Percentiles rank a stretch among this genome's conserved stretches.
Conservation (phyloP, 805 yeast species). For the Scheffersomyces stipitis region DNA sequence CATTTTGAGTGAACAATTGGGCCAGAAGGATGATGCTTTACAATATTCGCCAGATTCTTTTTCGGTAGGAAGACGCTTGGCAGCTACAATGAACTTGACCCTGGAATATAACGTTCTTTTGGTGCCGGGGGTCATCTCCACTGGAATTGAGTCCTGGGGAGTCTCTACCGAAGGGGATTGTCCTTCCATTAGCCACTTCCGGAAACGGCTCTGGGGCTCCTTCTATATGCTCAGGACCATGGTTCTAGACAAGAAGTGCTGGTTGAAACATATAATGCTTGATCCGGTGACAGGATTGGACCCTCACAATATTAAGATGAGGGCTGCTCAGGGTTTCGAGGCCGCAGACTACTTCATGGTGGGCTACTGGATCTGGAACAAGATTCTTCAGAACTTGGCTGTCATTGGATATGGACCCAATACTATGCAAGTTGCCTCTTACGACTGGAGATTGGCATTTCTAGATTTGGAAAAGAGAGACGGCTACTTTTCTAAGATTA, state of each 20-base stretch:
- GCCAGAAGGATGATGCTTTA: conserved; percentile 21
- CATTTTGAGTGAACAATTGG: conserved; percentile 54
- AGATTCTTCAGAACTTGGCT: conserved; percentile 88
- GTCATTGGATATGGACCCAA: conserved; percentile 93
- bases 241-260: conserved; percentile 88
- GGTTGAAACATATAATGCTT: conserved; percentile 88
- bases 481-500: conserved; percentile 76
- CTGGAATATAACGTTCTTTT: conserved; percentile 79
- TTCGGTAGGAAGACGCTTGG: conserved; percentile 76
- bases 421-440: conserved; percentile 86
- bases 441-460: conserved; percentile 95
- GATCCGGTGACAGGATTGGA: conserved; percentile 92
- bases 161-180: conserved; percentile 67
- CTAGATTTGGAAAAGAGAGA: conserved; percentile 87
- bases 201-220: conserved; percentile 95
- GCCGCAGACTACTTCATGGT: conserved; percentile 96
- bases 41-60: conserved; percentile 75
- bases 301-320: conserved; percentile 73
- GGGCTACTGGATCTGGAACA: conserved; percentile 99
- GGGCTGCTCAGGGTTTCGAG: conserved; percentile 96
- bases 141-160: conserved; percentile 95
- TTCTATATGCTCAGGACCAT: conserved; percentile 91
- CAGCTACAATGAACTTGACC: conserved; percentile 46
- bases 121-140: conserved; percentile 95
- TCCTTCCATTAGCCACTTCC: conserved; percentile 78